Conservation (phyloP, 345 rosid genomes). For the Excoecaria agallocha region DNA sequence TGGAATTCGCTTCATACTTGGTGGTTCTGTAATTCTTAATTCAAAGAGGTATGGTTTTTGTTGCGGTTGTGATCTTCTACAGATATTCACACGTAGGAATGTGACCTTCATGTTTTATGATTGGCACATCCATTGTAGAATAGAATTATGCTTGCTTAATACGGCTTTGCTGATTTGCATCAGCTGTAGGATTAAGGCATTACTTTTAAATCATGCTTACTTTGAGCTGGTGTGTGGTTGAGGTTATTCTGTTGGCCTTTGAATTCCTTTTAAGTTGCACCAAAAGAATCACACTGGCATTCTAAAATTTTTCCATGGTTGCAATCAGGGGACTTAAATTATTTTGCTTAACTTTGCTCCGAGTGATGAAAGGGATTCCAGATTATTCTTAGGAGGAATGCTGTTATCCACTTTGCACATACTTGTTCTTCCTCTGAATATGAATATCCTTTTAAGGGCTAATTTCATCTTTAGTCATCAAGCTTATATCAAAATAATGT, state of each 20-base stretch:
- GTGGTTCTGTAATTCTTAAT: slow-evolving; percentile 74
- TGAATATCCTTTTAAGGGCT: too few species aligned
- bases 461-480: too few species aligned
- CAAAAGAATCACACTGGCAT: not conserved
- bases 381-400: too few species aligned
- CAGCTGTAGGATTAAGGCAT: not conserved
- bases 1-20: slow-evolving; percentile 85
- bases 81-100: not conserved
- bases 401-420: too few species aligned
- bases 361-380: too few species aligned
- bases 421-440: not conserved
- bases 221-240: not conserved
- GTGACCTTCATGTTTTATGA: not conserved
- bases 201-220: not conserved
- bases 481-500: too few species aligned
- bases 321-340: not conserved
- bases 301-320: not conserved
- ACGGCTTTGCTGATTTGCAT: too few species aligned
- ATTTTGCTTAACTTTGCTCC: too few species aligned
- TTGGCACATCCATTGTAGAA: not conserved
- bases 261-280: not conserved
- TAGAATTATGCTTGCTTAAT: not conserved
- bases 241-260: not conserved
- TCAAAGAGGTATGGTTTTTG: slow-evolving; percentile 64
- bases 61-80: not conserved